Percentiles rank a stretch among this genome's conserved stretches.
Evolutionary conservation across 148 eudicot species (phyloP).

Genomic region (Selenicereus undatus): DNA sequence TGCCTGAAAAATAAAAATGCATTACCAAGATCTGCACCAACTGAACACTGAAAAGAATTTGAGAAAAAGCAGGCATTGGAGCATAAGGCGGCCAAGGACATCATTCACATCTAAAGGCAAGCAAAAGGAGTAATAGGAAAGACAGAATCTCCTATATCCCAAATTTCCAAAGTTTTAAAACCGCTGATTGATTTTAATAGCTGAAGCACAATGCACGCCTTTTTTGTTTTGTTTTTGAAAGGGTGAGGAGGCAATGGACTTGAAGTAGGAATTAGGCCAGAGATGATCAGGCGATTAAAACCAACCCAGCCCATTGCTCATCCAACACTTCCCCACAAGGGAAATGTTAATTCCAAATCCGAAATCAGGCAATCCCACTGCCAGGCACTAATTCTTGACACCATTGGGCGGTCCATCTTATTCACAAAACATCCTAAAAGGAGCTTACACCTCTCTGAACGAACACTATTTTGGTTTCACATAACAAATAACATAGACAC

Average conservation of each 20-base stretch:
- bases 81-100: not conserved
- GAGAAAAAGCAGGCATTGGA: not conserved
- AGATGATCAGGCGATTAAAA: not conserved
- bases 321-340: not conserved
- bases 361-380: not conserved
- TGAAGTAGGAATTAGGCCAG: not conserved
- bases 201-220: too few species aligned
- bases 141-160: not conserved
- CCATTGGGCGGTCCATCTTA: not conserved
- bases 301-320: not conserved
- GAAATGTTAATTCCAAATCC: too few species aligned
- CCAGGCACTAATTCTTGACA: not conserved
- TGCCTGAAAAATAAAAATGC: conserved; percentile 45
- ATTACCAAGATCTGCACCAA: not conserved
- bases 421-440: not conserved
- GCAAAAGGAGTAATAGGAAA: not conserved
- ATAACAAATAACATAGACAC: not conserved
- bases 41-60: not conserved
- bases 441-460: not conserved
- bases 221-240: not conserved
- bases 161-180: not conserved
- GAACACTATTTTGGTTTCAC: not conserved
- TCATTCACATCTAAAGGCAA: not conserved
- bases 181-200: not conserved
- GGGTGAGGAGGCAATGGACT: not conserved